Conservation (phyloP, 2,329 filamentous ascomycete species). For the Scopulariopsis brevicaulis region DNA sequence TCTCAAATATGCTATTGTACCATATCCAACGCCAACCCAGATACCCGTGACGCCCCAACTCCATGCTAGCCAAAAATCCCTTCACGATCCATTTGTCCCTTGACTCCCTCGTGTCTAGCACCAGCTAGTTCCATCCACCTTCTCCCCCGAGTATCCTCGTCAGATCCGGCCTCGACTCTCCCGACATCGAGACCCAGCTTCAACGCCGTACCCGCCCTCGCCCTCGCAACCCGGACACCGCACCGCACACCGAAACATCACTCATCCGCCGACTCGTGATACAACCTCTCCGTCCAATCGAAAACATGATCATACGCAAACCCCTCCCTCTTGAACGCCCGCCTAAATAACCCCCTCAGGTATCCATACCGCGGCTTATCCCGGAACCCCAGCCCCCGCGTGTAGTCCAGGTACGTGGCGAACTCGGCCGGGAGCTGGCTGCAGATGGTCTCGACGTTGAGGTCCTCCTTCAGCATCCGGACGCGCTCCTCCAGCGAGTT, state of each 20-base stretch:
- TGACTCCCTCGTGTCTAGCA: not conserved
- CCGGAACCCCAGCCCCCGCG: not conserved
- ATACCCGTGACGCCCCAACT: not conserved
- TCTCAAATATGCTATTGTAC: not conserved
- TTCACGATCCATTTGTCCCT: not conserved
- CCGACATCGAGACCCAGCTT: too few species aligned
- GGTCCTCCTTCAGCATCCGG: not conserved
- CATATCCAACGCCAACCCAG: not conserved
- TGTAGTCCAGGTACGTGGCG: not conserved
- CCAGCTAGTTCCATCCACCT: not conserved
- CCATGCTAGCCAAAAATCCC: not conserved
- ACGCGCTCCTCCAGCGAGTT: not conserved
- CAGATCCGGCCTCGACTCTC: too few species aligned
- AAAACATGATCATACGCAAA: conserved; percentile 64
- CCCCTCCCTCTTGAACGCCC: not conserved
- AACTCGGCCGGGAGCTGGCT: not conserved
- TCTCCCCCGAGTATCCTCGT: too few species aligned
- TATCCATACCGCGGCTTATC: conserved; percentile 42
- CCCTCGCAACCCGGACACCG: too few species aligned
- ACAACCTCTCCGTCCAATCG: conserved; percentile 49
- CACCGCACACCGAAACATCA: too few species aligned
- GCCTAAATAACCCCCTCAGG: conserved; percentile 62
- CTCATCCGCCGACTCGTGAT: not conserved
- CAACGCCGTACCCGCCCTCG: too few species aligned
- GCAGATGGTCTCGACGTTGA: not conserved